phyloP scores from a whole-genome alignment of 2,329 filamentous ascomycete genomes.

The Talaromyces pinophilus region DNA sequence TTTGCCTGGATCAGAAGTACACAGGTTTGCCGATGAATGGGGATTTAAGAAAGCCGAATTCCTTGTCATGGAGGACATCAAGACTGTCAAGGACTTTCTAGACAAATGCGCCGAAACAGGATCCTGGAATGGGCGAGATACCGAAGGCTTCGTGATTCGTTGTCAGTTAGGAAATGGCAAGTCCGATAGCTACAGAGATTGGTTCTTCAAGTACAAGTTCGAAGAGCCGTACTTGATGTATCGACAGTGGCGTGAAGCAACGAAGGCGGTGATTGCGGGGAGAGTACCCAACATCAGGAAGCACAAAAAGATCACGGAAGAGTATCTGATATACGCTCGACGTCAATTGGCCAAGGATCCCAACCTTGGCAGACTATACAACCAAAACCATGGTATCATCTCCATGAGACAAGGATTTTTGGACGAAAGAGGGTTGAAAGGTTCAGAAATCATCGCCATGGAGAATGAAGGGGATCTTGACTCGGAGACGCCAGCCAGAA shows the following conservation, averaged over 20 bases:
- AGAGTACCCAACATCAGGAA: conserved; percentile 78
- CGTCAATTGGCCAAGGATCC: conserved; percentile 70
- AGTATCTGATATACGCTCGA: conserved; percentile 82
- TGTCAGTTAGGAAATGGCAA: conserved; percentile 66
- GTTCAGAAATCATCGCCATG: conserved; percentile 82
- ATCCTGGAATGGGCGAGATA: conserved; percentile 84
- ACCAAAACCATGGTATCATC: conserved; percentile 92
- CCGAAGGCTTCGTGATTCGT: conserved; percentile 94
- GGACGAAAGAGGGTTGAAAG: conserved; percentile 77
- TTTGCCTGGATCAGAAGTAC: conserved; percentile 78
- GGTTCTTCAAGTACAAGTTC: conserved; percentile 99
- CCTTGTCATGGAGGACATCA: conserved; percentile 72
- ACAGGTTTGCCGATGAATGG: conserved; percentile 87
- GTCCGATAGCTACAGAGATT: conserved; percentile 69
- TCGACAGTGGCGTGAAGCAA: conserved; percentile 96
- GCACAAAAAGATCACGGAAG: conserved; percentile 83
- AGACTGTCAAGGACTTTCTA: conserved; percentile 75
- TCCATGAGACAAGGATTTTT: conserved; percentile 85
- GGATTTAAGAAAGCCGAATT: conserved; percentile 89
- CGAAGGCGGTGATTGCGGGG: conserved; percentile 79
- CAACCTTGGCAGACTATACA: conserved; percentile 69
- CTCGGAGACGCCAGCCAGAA: conserved; percentile 54
- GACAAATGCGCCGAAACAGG: conserved; percentile 85
- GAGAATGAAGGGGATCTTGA: conserved; percentile 47
- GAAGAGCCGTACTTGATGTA: conserved; percentile 99